Percentiles rank a stretch among this genome's conserved stretches.
Conservation (phyloP, 257 asterid species). For the Fraxinus pennsylvanica region DNA sequence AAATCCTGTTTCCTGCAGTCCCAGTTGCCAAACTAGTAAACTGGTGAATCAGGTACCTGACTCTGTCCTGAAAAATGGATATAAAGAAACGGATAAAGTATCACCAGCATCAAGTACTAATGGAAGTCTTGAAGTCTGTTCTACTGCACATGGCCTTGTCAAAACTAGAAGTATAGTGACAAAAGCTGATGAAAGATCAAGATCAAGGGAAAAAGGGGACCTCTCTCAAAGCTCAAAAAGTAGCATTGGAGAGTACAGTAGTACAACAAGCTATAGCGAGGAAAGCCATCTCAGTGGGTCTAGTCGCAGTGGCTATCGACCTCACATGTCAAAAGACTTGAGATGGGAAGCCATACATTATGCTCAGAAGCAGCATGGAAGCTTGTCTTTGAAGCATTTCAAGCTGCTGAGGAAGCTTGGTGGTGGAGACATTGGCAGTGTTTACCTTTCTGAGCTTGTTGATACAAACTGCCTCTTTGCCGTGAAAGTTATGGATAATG, state of each 20-base stretch:
- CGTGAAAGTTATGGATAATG: slow-evolving; percentile 77
- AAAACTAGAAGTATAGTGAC: slow-evolving; percentile 41
- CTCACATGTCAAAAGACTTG: slow-evolving; percentile 82
- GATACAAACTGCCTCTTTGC: slow-evolving; percentile 75
- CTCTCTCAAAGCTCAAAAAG: slow-evolving; percentile 76
- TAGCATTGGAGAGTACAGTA: slow-evolving; percentile 77
- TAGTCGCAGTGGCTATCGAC: slow-evolving; percentile 65
- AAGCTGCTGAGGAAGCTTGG: slow-evolving; percentile 77
- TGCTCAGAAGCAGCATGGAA: slow-evolving; percentile 61
- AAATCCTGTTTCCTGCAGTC: slow-evolving; percentile 27
- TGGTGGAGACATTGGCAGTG: slow-evolving; percentile 82
- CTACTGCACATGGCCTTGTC: slow-evolving; percentile 25
- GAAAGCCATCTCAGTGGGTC: slow-evolving; percentile 70
- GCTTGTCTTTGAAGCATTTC: slow-evolving; percentile 61
- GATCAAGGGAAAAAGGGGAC: slow-evolving; percentile 66
- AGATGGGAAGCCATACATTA: slow-evolving; percentile 84
- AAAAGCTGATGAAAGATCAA: slow-evolving; percentile 47
- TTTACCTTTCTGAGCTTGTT: slow-evolving; percentile 78
- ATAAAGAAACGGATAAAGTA: slow-evolving; percentile 33
- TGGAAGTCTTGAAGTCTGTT: slow-evolving; percentile 29
- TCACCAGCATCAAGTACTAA: slow-evolving; percentile 42
- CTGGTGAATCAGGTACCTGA: slow-evolving; percentile 38
- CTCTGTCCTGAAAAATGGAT: slow-evolving; percentile 24
- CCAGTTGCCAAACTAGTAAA: slow-evolving; percentile 25
- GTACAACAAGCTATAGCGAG: slow-evolving; percentile 71